A percentile compares a stretch with the other conserved stretches of the same genome.
Evolutionary conservation across 805 yeast genomes (phyloP).

Genomic region (Tetrapisispora phaffii): DNA sequence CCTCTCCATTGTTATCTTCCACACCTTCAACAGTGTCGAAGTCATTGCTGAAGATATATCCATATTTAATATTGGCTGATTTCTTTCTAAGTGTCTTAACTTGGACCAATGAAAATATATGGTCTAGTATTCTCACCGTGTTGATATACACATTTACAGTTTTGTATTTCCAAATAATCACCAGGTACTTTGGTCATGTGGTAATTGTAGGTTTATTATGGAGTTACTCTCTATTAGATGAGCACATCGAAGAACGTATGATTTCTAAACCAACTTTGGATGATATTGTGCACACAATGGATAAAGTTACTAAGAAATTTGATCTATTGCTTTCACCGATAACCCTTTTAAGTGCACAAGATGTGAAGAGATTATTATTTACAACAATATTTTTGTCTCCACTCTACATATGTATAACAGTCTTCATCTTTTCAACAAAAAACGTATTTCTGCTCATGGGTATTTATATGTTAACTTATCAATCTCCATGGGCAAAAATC

Average conservation of each 20-base stretch:
- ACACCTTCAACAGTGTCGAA: constrained; percentile 90
- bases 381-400: constrained; percentile 86
- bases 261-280: constrained; percentile 71
- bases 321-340: constrained; percentile 77
- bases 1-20: constrained; percentile 75
- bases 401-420: constrained; percentile 58
- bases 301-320: constrained; percentile 63
- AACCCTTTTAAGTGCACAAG: constrained; percentile 67
- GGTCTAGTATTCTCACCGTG: constrained; percentile 55
- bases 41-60: constrained; percentile 73
- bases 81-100: constrained; percentile 63
- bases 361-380: constrained; percentile 67
- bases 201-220: constrained; percentile 40
- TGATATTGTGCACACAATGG: constrained; percentile 68
- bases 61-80: constrained; percentile 68
- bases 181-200: constrained; percentile 76
- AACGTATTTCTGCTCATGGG: constrained; percentile 52
- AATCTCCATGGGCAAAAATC: constrained; percentile 76
- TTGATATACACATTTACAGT: constrained; percentile 44
- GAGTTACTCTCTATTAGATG: constrained; percentile 49
- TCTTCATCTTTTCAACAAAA: constrained; percentile 63
- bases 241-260: constrained; percentile 47
- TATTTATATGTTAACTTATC: constrained; percentile 61
- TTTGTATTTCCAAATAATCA: constrained; percentile 67
- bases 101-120: constrained; percentile 83